Conservation (phyloP, 2,329 filamentous ascomycete species). For the Fusarium sp. region DNA sequence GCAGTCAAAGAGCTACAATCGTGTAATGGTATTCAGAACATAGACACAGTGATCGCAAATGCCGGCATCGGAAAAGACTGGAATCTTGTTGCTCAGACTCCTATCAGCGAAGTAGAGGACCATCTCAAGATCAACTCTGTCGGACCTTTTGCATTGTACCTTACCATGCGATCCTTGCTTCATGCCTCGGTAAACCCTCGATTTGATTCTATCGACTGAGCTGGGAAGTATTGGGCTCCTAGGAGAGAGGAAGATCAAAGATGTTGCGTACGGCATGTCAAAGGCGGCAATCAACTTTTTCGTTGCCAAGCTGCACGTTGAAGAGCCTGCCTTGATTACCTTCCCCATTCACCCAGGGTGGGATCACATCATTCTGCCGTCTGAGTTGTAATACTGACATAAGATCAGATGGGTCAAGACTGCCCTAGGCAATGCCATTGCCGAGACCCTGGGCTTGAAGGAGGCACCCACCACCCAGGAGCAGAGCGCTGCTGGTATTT, state of each 20-base stretch:
- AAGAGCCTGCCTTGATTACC: neutral
- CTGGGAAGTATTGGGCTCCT: neutral
- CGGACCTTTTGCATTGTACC: neutral
- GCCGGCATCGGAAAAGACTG: neutral
- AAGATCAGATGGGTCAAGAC: neutral
- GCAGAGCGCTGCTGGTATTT: neutral
- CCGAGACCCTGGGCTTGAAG: neutral
- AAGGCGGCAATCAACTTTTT: slow-evolving; percentile 4
- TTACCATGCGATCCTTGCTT: neutral
- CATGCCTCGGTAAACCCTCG: neutral
- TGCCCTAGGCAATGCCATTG: neutral
- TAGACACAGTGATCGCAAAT: neutral
- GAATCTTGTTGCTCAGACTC: neutral
- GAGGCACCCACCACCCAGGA: neutral
- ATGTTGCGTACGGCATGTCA: neutral
- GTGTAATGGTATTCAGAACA: neutral
- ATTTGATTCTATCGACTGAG: neutral
- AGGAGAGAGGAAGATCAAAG: neutral
- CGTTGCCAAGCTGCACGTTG: neutral
- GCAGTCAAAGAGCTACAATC: neutral
- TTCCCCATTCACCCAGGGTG: neutral
- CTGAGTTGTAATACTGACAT: neutral
- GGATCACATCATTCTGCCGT: neutral
- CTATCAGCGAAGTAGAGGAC: neutral
- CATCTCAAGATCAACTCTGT: slow-evolving; percentile 1